Percentiles rank a stretch among this genome's conserved stretches.
These are phyloP conservation scores for Saxophila tyrrhenica DNA, from an alignment of 495 filamentous ascomycete genomes.

Conservation along the genomic window DNA sequence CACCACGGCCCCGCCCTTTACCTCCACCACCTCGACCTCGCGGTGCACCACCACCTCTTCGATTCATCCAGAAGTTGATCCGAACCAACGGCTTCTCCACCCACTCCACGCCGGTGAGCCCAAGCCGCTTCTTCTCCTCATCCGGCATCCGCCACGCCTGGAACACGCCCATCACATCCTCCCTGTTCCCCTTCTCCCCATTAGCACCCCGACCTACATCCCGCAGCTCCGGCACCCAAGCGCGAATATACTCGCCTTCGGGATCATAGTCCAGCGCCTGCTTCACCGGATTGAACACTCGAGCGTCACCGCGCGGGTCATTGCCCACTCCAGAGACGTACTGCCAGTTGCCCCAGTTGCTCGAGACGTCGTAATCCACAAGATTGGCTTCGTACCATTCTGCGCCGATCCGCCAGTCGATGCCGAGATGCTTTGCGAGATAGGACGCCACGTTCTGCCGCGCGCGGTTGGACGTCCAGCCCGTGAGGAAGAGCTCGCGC, in stretches of 20 bases:
- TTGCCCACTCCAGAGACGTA: constrained; percentile 65
- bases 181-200: constrained; percentile 8
- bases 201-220: constrained; percentile 23
- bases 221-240: constrained; percentile 54
- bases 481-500: constrained; percentile 57
- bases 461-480: constrained; percentile 59
- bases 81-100: constrained; percentile 44
- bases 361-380: constrained; percentile 58
- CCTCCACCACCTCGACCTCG: constrained; percentile 19
- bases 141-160: constrained; percentile 50
- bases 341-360: constrained; percentile 72
- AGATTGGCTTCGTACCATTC: constrained; percentile 67
- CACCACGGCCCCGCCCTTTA: constrained; percentile 19
- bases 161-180: constrained; percentile 45
- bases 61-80: constrained; percentile 43
- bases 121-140: constrained; percentile 39
- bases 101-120: constrained; percentile 41
- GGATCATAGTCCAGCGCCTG: constrained; percentile 60
- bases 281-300: constrained; percentile 65
- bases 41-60: constrained; percentile 25
- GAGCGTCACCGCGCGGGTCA: constrained; percentile 50
- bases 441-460: constrained; percentile 63
- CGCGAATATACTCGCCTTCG: constrained; percentile 50
- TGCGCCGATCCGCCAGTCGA: constrained; percentile 66
- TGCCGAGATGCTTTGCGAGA: constrained; percentile 55